A percentile compares a stretch with the other conserved stretches of the same genome.
Evolutionary conservation across 257 asterid species (phyloP).

Genomic region (Solanum paucissectum): DNA sequence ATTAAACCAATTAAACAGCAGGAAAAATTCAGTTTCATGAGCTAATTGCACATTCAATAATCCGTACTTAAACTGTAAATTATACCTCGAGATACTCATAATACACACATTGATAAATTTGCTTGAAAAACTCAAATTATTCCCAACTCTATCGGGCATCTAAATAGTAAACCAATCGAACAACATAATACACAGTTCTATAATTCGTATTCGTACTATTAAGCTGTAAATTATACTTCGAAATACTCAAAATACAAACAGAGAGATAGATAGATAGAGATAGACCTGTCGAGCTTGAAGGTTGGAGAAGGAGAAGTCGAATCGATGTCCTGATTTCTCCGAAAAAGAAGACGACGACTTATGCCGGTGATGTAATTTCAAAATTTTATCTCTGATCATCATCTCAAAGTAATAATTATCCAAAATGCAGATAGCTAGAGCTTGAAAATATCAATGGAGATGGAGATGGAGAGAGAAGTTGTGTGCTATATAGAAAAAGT

Average conservation of each 20-base stretch:
- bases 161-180: neutral
- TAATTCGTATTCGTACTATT: neutral
- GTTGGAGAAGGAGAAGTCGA: slow-evolving; percentile 30
- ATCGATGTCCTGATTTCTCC: slow-evolving; percentile 21
- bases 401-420: neutral
- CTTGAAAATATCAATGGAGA: neutral
- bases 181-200: neutral
- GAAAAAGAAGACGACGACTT: slow-evolving; percentile 14
- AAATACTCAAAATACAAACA: neutral
- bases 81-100: neutral
- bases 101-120: neutral
- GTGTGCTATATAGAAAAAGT: neutral
- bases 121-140: neutral
- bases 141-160: neutral
- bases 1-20: neutral
- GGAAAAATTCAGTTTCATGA: neutral
- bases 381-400: slow-evolving; percentile 32
- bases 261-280: too few species aligned
- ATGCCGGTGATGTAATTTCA: slow-evolving; percentile 29
- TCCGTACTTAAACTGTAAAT: neutral
- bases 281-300: slow-evolving; percentile 25
- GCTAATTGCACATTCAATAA: neutral
- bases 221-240: neutral
- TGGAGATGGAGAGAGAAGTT: neutral
- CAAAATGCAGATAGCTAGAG: neutral